Conservation (phyloP, 306 rosid species). For the Prunus fruticosa region DNA sequence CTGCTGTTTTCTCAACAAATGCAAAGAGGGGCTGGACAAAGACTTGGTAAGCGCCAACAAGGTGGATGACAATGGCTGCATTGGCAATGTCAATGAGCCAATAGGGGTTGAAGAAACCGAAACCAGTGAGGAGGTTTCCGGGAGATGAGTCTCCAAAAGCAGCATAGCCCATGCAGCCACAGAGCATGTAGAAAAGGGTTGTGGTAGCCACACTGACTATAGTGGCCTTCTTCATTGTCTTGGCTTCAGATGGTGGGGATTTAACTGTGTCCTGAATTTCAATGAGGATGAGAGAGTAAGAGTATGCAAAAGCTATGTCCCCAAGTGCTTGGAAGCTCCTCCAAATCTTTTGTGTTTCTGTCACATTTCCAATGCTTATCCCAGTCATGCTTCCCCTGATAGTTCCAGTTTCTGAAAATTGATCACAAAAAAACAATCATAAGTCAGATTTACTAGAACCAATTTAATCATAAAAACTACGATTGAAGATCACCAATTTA, state of each 20-base stretch:
- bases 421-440: not conserved
- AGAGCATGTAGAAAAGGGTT: conserved; percentile 62
- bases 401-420: conserved; percentile 18
- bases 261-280: conserved; percentile 73
- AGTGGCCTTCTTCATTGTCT: conserved; percentile 79
- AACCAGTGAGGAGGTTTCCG: conserved; percentile 83
- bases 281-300: conserved; percentile 34
- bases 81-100: conserved; percentile 87
- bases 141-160: conserved; percentile 80
- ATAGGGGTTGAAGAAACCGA: conserved; percentile 72
- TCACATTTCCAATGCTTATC: conserved; percentile 15
- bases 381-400: conserved; percentile 37
- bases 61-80: conserved; percentile 77
- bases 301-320: conserved; percentile 42
- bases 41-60: conserved; percentile 87
- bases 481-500: not conserved
- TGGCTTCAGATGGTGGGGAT: conserved; percentile 83
- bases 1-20: conserved; percentile 52
- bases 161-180: conserved; percentile 88
- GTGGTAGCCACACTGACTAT: conserved; percentile 51
- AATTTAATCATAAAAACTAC: not conserved
- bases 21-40: conserved; percentile 73
- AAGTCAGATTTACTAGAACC: not conserved
- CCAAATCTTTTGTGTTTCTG: conserved; percentile 34
- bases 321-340: conserved; percentile 46